These are phyloP conservation scores for Gracilaria domingensis DNA, from an alignment of 23 red algal genomes.

Conservation along the genomic window DNA sequence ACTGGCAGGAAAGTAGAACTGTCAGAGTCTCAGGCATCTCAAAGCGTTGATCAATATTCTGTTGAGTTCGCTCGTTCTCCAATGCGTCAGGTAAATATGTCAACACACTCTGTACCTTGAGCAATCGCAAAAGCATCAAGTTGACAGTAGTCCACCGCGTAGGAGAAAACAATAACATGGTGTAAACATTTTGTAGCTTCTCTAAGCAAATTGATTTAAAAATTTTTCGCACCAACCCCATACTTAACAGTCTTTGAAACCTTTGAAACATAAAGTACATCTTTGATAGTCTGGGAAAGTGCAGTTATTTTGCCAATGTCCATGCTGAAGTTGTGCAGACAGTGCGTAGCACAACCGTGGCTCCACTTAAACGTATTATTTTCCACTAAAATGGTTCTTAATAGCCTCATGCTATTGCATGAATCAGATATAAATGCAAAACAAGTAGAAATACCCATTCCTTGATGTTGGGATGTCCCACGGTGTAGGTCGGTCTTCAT, in stretches of 20 bases:
- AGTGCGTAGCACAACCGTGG: conserved; percentile 6
- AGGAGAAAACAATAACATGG: conserved; percentile 29
- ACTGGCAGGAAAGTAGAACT: not conserved
- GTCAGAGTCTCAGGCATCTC: not conserved
- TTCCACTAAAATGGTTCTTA: conserved; percentile 1
- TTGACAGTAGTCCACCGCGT: conserved; percentile 26
- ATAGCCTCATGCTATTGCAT: conserved; percentile 8
- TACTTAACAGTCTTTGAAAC: conserved; percentile 12
- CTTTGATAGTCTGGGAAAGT: conserved; percentile 14
- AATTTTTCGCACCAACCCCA: conserved; percentile 13
- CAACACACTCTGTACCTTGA: conserved; percentile 10
- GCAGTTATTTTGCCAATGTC: not conserved
- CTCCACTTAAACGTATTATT: not conserved
- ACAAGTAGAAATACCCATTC: not conserved
- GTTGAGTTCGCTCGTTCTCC: conserved; percentile 6
- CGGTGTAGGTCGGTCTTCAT: conserved; percentile 32
- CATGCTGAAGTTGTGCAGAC: conserved; percentile 17
- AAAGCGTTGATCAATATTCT: not conserved
- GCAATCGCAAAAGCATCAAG: conserved; percentile 1
- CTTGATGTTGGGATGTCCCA: not conserved
- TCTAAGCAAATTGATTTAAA: conserved; percentile 11
- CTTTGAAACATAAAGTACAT: conserved; percentile 16
- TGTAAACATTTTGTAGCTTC: not conserved
- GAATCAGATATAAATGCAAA: conserved; percentile 39
- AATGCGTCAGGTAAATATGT: conserved; percentile 2